Conservation (phyloP, 2,329 filamentous ascomycete species). For the Fusarium pseudoanthophilum region DNA sequence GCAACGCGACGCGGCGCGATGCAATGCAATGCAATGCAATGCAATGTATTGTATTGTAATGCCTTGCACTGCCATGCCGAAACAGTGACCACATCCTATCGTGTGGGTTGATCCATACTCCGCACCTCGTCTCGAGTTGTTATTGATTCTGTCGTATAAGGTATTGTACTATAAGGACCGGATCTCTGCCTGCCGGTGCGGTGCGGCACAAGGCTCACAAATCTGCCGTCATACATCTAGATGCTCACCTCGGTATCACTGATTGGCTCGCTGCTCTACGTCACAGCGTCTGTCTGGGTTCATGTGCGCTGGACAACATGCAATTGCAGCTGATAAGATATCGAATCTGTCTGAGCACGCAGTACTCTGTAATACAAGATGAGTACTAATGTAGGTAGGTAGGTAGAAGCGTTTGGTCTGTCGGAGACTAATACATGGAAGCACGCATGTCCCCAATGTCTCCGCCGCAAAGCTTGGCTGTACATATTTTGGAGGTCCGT, state of each 20-base stretch:
- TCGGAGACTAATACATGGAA: background rate
- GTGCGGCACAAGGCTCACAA: slow-evolving; percentile 20
- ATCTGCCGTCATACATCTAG: slow-evolving; percentile 35
- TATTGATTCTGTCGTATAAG: slow-evolving; percentile 25
- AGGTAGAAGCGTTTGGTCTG: background rate
- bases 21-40: background rate
- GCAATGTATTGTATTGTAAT: background rate
- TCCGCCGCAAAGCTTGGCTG: slow-evolving; percentile 33
- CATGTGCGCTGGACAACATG: background rate
- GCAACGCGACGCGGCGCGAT: background rate
- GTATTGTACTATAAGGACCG: slow-evolving; percentile 10
- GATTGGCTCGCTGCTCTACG: slow-evolving; percentile 25
- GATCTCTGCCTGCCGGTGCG: slow-evolving; percentile 31
- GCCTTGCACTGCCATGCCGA: slow-evolving; percentile 23
- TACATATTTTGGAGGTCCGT: background rate
- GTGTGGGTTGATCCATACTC: slow-evolving; percentile 17
- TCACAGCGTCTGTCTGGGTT: slow-evolving; percentile 17
- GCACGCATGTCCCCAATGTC: slow-evolving; percentile 19
- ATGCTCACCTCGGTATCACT: slow-evolving; percentile 25
- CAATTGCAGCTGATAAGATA: slow-evolving; percentile 5
- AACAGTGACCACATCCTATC: slow-evolving; percentile 11
- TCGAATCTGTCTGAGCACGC: background rate
- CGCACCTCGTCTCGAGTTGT: slow-evolving; percentile 19
- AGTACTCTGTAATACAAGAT: background rate
- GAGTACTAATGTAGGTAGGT: background rate